phyloP scores from a whole-genome alignment of 2,329 filamentous ascomycete species.

The Lojkania enalia region DNA sequence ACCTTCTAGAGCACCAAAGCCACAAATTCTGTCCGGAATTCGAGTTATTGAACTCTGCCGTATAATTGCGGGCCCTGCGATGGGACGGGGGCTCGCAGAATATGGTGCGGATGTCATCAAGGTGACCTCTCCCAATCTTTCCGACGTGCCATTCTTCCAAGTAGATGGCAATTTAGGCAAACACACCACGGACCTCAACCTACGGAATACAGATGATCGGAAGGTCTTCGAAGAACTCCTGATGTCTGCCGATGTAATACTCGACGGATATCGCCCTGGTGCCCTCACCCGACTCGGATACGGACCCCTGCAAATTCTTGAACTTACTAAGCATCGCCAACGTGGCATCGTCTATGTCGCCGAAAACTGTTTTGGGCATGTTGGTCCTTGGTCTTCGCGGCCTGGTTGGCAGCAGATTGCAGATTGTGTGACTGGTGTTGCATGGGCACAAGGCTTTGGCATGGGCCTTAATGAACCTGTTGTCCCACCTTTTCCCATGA shows the following conservation, averaged over 20 bases:
- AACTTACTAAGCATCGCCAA: constrained; percentile 57
- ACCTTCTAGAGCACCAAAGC: constrained; percentile 42
- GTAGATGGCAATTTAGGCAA: constrained; percentile 75
- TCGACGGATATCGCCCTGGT: constrained; percentile 71
- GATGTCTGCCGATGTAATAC: constrained; percentile 65
- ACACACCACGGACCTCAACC: constrained; percentile 65
- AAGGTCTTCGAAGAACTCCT: constrained; percentile 62
- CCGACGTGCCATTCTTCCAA: constrained; percentile 73
- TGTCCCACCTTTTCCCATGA: constrained; percentile 64
- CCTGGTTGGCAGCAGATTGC: constrained; percentile 75
- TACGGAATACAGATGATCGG: constrained; percentile 60
- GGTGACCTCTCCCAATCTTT: constrained; percentile 68
- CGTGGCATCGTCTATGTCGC: constrained; percentile 69
- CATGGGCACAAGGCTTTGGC: constrained; percentile 64
- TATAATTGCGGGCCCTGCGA: constrained; percentile 75
- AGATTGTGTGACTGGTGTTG: constrained; percentile 64
- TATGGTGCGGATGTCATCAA: constrained; percentile 76
- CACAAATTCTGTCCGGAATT: constrained; percentile 58
- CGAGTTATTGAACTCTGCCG: constrained; percentile 75
- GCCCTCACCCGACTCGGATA: constrained; percentile 67
- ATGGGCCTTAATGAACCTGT: constrained; percentile 66
- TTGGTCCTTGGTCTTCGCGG: constrained; percentile 64
- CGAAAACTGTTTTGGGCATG: constrained; percentile 72
- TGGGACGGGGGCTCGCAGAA: constrained; percentile 71
- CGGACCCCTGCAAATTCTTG: constrained; percentile 57